Percentiles rank a stretch among this genome's conserved stretches.
Conservation (phyloP, 1,139 yeast genomes). For the Blastobotrys illinoisensis region DNA sequence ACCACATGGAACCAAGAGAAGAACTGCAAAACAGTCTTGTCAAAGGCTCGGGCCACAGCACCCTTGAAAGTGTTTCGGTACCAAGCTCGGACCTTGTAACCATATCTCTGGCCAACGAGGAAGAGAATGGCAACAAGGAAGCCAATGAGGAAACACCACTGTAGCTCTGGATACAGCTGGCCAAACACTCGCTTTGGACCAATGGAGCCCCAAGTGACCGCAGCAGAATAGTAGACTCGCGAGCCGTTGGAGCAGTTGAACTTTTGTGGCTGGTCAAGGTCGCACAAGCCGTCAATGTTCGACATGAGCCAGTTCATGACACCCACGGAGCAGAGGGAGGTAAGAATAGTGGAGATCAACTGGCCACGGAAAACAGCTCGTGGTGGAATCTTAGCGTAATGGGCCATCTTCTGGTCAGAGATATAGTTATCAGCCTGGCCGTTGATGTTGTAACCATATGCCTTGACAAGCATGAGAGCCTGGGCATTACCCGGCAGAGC, state of each 20-base stretch:
- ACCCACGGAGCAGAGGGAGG: slow-evolving; percentile 43
- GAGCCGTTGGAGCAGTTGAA: slow-evolving; percentile 36
- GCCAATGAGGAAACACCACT: slow-evolving; percentile 41
- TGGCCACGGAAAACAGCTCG: slow-evolving; percentile 56
- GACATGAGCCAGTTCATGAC: slow-evolving; percentile 50
- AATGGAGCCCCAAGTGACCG: slow-evolving; percentile 58
- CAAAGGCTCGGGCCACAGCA: slow-evolving; percentile 9
- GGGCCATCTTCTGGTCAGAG: slow-evolving; percentile 53
- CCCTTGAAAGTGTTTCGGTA: slow-evolving; percentile 1
- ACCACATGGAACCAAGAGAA: slow-evolving; percentile 39
- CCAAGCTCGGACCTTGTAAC: slow-evolving; percentile 40
- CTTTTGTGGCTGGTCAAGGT: slow-evolving; percentile 34
- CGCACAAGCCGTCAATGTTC: slow-evolving; percentile 45
- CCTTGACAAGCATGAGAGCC: slow-evolving; percentile 53
- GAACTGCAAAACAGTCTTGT: slow-evolving; percentile 29
- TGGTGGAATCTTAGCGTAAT: slow-evolving; percentile 56
- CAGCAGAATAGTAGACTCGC: slow-evolving; percentile 44
- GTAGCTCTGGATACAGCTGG: slow-evolving; percentile 43
- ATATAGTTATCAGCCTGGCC: slow-evolving; percentile 58
- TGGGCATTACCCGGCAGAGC: slow-evolving; percentile 58
- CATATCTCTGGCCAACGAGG: slow-evolving; percentile 54
- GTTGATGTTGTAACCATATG: slow-evolving; percentile 54
- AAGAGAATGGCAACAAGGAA: slow-evolving; percentile 38
- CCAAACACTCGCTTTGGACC: slow-evolving; percentile 56
- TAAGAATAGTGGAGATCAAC: slow-evolving; percentile 37